Evolutionary conservation across 176 grass and related monocot species (phyloP).

Genomic region (Carex kokanica): DNA sequence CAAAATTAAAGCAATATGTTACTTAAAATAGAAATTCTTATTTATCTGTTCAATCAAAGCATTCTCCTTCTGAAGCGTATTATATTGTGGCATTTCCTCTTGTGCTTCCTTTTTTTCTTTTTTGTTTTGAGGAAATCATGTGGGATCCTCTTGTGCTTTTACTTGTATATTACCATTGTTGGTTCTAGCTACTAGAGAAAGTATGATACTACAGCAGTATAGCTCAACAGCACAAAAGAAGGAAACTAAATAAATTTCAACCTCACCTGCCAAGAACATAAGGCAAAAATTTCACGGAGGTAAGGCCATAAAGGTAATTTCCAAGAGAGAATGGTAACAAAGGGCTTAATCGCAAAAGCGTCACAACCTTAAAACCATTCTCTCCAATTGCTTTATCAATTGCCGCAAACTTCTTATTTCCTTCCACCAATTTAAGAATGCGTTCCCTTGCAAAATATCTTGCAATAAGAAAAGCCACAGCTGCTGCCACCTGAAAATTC

Average conservation of each 20-base stretch:
- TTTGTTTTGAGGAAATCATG: not conserved
- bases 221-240: not conserved
- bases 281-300: slow-evolving; percentile 94
- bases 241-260: slow-evolving; percentile 15
- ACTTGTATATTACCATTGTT: not conserved
- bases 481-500: slow-evolving; percentile 68
- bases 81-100: not conserved
- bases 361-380: slow-evolving; percentile 97
- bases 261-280: slow-evolving; percentile 93
- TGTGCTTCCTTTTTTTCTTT: not conserved
- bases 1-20: slow-evolving; percentile 10
- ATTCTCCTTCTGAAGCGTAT: not conserved
- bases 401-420: slow-evolving; percentile 96
- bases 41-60: not conserved
- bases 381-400: slow-evolving; percentile 99
- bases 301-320: slow-evolving; percentile 96
- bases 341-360: slow-evolving; percentile 90
- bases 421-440: slow-evolving; percentile 95
- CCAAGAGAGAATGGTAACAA: slow-evolving; percentile 93
- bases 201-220: not conserved
- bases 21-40: not conserved
- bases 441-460: slow-evolving; percentile 98
- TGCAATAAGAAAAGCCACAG: slow-evolving; percentile 86
- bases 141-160: not conserved
- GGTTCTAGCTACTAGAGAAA: not conserved